Percentiles rank a stretch among this genome's conserved stretches.
Evolutionary conservation across 768 basidiomycete species (phyloP).

Genomic region (Trametes villosa): DNA sequence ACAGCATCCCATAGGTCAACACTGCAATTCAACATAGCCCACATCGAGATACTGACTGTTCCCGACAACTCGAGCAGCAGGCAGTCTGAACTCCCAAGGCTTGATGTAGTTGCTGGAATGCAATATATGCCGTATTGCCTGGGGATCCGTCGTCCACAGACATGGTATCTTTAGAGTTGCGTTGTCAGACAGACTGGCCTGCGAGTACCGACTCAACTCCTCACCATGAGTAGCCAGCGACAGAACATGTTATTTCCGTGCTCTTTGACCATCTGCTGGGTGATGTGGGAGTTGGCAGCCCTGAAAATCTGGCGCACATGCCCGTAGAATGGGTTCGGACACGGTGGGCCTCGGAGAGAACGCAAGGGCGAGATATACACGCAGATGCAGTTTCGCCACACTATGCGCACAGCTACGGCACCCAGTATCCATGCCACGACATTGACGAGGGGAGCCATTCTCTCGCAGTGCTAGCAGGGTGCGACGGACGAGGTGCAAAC

Average conservation of each 20-base stretch:
- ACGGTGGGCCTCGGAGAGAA: not conserved
- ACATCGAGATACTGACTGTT: conserved; percentile 12
- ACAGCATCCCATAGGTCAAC: too few species aligned
- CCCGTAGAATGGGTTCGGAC: conserved; percentile 4
- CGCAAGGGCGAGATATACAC: conserved; percentile 3
- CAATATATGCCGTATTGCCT: conserved; percentile 3
- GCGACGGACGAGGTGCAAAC: not conserved
- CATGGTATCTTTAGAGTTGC: not conserved
- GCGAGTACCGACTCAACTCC: not conserved
- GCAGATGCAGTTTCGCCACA: not conserved
- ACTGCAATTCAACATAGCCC: too few species aligned
- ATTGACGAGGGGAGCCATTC: not conserved
- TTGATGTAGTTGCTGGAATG: conserved; percentile 9
- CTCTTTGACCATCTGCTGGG: not conserved
- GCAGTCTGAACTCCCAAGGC: conserved; percentile 7
- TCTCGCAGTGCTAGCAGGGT: too few species aligned
- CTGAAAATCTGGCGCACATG: conserved; percentile 1
- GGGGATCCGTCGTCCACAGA: conserved; percentile 7
- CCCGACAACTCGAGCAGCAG: conserved; percentile 9
- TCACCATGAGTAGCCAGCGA: conserved; percentile 10
- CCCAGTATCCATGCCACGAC: not conserved
- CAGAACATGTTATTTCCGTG: not conserved
- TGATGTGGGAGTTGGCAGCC: not conserved
- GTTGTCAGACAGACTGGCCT: not conserved
- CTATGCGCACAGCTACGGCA: not conserved